These are phyloP conservation scores for Dalbergia oliveri DNA, from an alignment of 306 rosid genomes.

Conservation along the genomic window DNA sequence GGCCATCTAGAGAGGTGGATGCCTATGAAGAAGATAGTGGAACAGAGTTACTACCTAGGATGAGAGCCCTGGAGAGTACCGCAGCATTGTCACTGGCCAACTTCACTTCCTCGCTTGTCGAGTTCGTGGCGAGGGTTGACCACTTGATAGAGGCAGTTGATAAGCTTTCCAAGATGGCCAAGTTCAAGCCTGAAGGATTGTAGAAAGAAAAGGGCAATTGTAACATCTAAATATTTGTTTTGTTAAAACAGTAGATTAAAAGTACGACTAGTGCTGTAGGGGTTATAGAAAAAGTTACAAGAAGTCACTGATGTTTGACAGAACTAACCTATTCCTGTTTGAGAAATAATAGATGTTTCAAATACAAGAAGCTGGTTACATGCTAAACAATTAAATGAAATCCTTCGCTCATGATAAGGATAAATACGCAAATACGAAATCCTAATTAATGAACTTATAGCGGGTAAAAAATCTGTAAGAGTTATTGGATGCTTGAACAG, in stretches of 20 bases:
- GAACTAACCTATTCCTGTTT: neutral
- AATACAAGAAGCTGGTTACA: neutral
- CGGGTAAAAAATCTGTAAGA: no score
- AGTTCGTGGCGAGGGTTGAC: constrained; percentile 83
- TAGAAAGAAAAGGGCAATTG: constrained; percentile 2
- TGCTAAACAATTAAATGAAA: neutral
- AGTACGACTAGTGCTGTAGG: neutral
- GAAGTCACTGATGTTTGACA: neutral
- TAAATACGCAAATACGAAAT: no score
- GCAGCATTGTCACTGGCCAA: constrained; percentile 68
- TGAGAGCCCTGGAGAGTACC: constrained; percentile 67
- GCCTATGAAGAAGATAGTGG: constrained; percentile 63
- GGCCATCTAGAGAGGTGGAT: constrained; percentile 70
- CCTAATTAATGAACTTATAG: no score
- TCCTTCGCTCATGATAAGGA: neutral
- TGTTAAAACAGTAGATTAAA: neutral
- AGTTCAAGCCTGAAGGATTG: constrained; percentile 54
- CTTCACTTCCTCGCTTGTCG: constrained; percentile 73
- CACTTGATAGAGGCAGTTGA: constrained; percentile 76
- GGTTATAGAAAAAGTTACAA: neutral
- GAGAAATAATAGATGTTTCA: neutral
- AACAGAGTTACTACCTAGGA: constrained; percentile 50
- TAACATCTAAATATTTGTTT: neutral
- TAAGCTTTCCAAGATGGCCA: constrained; percentile 72
- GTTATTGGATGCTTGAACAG: no score